Conservation (phyloP, 768 basidiomycete species). For the Pisolithus orientalis region DNA sequence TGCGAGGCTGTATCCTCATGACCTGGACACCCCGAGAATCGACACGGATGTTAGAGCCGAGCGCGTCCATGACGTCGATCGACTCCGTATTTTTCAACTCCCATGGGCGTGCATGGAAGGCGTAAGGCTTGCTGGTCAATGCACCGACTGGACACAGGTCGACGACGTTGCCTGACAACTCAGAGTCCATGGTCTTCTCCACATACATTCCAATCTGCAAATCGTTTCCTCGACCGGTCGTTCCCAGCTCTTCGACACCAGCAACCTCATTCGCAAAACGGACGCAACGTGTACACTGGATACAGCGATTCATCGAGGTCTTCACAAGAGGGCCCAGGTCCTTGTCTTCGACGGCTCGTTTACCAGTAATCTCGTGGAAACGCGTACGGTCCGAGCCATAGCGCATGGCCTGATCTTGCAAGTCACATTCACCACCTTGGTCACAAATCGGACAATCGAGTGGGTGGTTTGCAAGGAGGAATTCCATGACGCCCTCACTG, state of each 20-base stretch:
- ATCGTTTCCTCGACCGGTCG: constrained; percentile 96
- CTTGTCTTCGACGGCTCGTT: constrained; percentile 98
- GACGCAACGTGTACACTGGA: constrained; percentile 98
- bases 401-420: constrained; percentile 99
- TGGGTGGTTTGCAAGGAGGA: constrained; percentile 94
- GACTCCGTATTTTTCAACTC: constrained; percentile 98
- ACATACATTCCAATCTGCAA: constrained; percentile 98
- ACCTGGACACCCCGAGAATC: constrained; percentile 94
- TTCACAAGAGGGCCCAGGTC: constrained; percentile 97
- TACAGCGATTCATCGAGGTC: constrained; percentile 98
- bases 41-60: constrained; percentile 94
- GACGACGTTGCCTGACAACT: constrained; percentile 94
- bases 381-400: constrained; percentile 96
- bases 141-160: constrained; percentile 99
- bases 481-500: constrained; percentile 99
- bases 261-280: constrained; percentile 99
- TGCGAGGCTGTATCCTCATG: constrained; percentile 94
- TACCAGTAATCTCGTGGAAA: constrained; percentile 97
- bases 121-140: constrained; percentile 96
- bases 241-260: constrained; percentile 95
- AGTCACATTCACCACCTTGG: constrained; percentile 97
- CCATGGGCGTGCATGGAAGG: constrained; percentile 96
- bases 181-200: constrained; percentile 95
- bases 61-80: constrained; percentile 89
- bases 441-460: constrained; percentile 99